phyloP scores from a whole-genome alignment of 2,329 filamentous ascomycete species.

The Aspergillus pseudoviridinutans region DNA sequence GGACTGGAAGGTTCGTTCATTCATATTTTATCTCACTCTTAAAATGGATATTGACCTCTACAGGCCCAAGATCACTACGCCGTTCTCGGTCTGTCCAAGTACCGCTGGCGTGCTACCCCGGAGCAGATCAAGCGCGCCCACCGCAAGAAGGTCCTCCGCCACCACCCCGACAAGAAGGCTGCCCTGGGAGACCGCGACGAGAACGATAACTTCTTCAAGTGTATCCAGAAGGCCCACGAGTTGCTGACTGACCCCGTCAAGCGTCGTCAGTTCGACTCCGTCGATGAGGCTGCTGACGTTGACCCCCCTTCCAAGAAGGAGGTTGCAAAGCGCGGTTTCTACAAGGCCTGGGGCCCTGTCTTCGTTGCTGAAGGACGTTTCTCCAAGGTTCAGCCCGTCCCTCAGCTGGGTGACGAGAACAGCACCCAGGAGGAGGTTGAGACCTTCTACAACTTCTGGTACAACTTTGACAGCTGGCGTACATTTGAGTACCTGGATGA shows the following conservation, averaged over 20 bases:
- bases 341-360: slow-evolving; percentile 87
- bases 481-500: slow-evolving; percentile 98
- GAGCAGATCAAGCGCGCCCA: slow-evolving; percentile 99
- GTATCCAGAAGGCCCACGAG: slow-evolving; percentile 97
- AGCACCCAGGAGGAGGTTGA: slow-evolving; percentile 87
- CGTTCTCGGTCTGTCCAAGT: slow-evolving; percentile 86
- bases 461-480: slow-evolving; percentile 98
- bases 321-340: slow-evolving; percentile 79
- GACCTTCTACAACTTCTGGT: slow-evolving; percentile 99
- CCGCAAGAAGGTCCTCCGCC: slow-evolving; percentile 98
- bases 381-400: slow-evolving; percentile 86
- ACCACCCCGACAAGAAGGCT: slow-evolving; percentile 98
- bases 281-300: slow-evolving; percentile 89
- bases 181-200: slow-evolving; percentile 78
- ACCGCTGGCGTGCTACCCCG: slow-evolving; percentile 87
- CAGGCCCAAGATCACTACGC: slow-evolving; percentile 97
- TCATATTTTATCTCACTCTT: too few species aligned
- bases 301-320: slow-evolving; percentile 93
- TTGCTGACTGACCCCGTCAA: slow-evolving; percentile 87
- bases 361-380: slow-evolving; percentile 93
- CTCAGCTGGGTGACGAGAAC: slow-evolving; percentile 77
- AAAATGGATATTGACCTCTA: slow-evolving; percentile 9
- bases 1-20: slow-evolving; percentile 84
- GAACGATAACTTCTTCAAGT: slow-evolving; percentile 99
- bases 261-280: slow-evolving; percentile 92